phyloP scores from a whole-genome alignment of 805 yeast genomes.

The Lachancea thermotolerans region DNA sequence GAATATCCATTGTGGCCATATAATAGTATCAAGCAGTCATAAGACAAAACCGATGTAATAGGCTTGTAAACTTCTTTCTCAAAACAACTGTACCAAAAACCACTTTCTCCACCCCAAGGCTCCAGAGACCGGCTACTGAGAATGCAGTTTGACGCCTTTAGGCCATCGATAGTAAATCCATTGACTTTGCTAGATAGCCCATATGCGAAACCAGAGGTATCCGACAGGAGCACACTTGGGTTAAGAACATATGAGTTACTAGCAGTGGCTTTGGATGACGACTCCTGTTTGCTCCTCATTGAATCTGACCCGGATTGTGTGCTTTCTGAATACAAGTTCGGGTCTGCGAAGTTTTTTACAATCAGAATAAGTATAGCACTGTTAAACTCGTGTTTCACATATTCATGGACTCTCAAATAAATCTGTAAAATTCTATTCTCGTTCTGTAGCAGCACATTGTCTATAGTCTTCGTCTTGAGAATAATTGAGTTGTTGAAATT shows the following conservation, averaged over 20 bases:
- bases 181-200: conserved; percentile 49
- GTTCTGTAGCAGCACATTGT: conserved; percentile 31
- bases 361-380: conserved; percentile 37
- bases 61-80: conserved; percentile 34
- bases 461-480: conserved; percentile 24
- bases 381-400: conserved; percentile 33
- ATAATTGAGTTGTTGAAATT: conserved; percentile 29
- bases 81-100: conserved; percentile 33
- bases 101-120: conserved; percentile 25
- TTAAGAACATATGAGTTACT: conserved; percentile 7
- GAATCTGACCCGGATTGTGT: conserved; percentile 11
- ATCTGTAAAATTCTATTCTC: conserved; percentile 42
- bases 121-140: conserved; percentile 14
- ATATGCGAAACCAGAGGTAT: conserved; percentile 39
- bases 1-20: conserved; percentile 20
- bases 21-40: conserved; percentile 36
- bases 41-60: conserved; percentile 35
- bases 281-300: conserved; percentile 10
- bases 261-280: neutral
- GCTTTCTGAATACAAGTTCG: conserved; percentile 31
- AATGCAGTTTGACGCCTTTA: conserved; percentile 18
- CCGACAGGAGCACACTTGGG: conserved; percentile 20
- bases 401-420: conserved; percentile 33
- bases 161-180: conserved; percentile 32
- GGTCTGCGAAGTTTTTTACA: conserved; percentile 39